Base-by-base conservation (phyloP, 2,329 filamentous ascomycete species). In the Penicillium italicum region DNA sequence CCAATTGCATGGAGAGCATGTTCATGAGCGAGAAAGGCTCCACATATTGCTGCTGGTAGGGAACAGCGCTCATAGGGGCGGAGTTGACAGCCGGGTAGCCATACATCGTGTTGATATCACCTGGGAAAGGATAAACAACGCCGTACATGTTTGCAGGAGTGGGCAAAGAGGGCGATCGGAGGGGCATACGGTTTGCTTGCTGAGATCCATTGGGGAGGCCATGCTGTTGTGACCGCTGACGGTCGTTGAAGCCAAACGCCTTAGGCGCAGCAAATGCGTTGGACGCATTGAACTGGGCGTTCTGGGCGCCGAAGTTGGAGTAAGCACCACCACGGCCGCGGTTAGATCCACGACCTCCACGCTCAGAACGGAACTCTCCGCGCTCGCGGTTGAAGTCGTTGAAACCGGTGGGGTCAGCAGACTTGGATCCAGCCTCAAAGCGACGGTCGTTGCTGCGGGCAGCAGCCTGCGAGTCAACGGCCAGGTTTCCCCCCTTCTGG, bases 1-100 rank as follows among this genome's bases (percentile, higher is more conserved):
- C 91, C 77, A 83, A 70, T 68, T 87, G 85, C 65, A 79, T 82
- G 59, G 78, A 81, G 67, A 84, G 83, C 82, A 83, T 82, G 69
- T 72, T 73, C 60, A 83, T 74, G 33, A 85, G 65, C 34, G 80
- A 79, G 58, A 76, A 80, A n/a, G 81, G 80, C 54, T 86, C 82
- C 59, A 83, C 74, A 49, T 82, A 84, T 40, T 81, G 79, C 38
- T 81, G 79, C 59, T 79, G 78, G 66, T 81, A 87, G 8, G 84
- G 80, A 50, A 83, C 71, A 28, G 84, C 80, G 58, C 77, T 82
- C 79, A 86, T 82, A 5, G 77, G 75, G 18, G 70, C 74, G 34
- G 82, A 74, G 58, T 80, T 80, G 64, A 82, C 76, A 53, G 76
- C 72, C 30, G 76, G 73, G 64, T 85, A 86, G 50, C 82, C 82